Conservation (phyloP, 2,329 filamentous ascomycete species). For the Penicillium paneum region DNA sequence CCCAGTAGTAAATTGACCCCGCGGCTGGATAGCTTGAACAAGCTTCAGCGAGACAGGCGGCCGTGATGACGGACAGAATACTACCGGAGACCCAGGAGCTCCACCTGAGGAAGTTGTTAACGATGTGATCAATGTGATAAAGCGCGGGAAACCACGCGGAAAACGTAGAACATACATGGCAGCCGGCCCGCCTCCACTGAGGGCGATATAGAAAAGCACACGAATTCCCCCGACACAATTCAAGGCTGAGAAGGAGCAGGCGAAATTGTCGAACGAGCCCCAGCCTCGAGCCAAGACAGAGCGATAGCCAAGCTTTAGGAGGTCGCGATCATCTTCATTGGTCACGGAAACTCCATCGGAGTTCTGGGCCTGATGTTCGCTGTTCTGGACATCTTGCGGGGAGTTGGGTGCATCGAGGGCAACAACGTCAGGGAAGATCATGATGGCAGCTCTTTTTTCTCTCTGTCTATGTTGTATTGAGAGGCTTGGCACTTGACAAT, state of each 20-base stretch:
- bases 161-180: conserved; percentile 18
- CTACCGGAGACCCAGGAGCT: conserved; percentile 26
- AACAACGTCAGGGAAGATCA: conserved; percentile 6
- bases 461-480: neutral
- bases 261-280: conserved; percentile 29
- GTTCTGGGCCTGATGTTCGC: neutral
- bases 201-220: conserved; percentile 29
- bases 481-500: neutral
- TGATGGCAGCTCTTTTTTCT: neutral
- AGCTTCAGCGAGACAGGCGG: conserved; percentile 31
- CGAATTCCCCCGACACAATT: conserved; percentile 29
- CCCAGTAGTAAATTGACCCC: conserved; percentile 34
- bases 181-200: conserved; percentile 26
- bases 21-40: conserved; percentile 32
- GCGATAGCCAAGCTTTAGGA: conserved; percentile 26
- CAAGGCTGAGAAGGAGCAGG: conserved; percentile 28
- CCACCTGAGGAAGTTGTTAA: conserved; percentile 9
- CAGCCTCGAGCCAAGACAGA: conserved; percentile 27
- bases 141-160: neutral
- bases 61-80: conserved; percentile 26
- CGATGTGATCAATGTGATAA: neutral
- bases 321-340: conserved; percentile 27
- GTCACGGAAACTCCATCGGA: conserved; percentile 10
- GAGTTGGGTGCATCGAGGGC: conserved; percentile 6
- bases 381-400: conserved; percentile 6